Evolutionary conservation across 2,329 filamentous ascomycete species (phyloP), one percentile per base, ranked within the genome.

Genomic region (Blastomyces percursus): DNA sequence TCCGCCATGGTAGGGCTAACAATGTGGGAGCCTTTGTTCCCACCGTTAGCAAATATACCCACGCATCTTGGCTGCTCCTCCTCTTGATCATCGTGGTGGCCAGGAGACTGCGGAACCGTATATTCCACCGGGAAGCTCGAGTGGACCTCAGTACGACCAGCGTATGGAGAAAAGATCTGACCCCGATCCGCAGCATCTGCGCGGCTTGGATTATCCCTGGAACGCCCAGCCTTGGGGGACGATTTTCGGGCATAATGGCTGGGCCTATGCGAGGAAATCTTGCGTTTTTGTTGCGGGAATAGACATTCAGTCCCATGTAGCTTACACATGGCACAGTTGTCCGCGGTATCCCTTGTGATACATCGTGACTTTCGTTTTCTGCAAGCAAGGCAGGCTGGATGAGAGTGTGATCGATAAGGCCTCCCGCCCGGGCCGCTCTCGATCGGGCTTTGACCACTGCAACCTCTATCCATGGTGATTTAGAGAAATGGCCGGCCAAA

Each of bases 311-410:
- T 81, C 3, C 76, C 75, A 64, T 82, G 79, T 21, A 77, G 77
- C 27, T 75, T 75, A 65, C 82, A 84, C 71, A 82, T 80, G 24
- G 80, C 68, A 65, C 82, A 84, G 6, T 72, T 70, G 16, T 74
- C 67, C 0, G 76, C 73, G 11, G 74, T 70, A 16, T 75, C 66
- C 63, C 79, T 78, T 14, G 79, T 77, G 59, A 79, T 80, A 67
- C 82, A 84, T 59, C 82, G 75, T 1, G 80, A 81, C 68, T 84
- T 83, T 56, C 82, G 77, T 59, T 76, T 76, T 32, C 81, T 76
- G 65, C 82, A 84, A 8, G 79, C 73, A 6, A 80, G 68, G 69
- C 82, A 84, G 1, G 82, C 82, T 9, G 81, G 82, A 40, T 77
- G 77, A 46, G 80, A 73, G 68, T 84, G 81, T 6, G 81, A 84